Evolutionary conservation across 805 yeast species (phyloP).

Genomic region (Schwanniomyces pseudopolymorphus): DNA sequence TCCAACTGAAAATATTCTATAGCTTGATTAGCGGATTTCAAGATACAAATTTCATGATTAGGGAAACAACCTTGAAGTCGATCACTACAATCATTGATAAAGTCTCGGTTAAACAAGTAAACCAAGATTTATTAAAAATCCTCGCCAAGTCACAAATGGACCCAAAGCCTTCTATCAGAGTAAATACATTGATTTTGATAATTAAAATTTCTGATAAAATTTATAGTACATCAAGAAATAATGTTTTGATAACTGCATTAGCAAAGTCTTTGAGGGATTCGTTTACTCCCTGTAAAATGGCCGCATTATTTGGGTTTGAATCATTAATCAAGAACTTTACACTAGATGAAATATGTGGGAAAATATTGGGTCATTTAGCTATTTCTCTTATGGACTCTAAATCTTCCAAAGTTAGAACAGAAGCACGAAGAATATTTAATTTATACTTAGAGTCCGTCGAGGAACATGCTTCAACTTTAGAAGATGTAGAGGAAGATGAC

Average conservation of each 20-base stretch:
- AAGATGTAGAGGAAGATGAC: constrained; percentile 35
- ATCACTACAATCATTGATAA: constrained; percentile 59
- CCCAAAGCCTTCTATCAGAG: constrained; percentile 70
- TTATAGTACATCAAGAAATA: constrained; percentile 56
- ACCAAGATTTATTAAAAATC: constrained; percentile 77
- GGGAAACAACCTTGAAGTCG: constrained; percentile 77
- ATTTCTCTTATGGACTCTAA: constrained; percentile 74
- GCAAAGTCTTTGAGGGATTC: constrained; percentile 81
- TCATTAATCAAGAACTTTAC: constrained; percentile 63
- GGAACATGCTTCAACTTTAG: constrained; percentile 33
- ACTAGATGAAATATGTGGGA: constrained; percentile 74
- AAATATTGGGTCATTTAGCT: constrained; percentile 80
- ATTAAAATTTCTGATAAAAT: constrained; percentile 63
- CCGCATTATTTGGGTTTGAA: constrained; percentile 74
- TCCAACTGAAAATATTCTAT: constrained; percentile 68
- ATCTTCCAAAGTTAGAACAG: constrained; percentile 64
- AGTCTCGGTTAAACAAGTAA: constrained; percentile 75
- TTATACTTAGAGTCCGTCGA: constrained; percentile 47
- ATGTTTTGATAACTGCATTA: constrained; percentile 84
- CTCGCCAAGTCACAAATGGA: constrained; percentile 84
- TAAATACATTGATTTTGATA: constrained; percentile 70
- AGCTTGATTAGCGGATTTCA: constrained; percentile 76
- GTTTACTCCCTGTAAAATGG: constrained; percentile 68
- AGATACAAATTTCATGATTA: constrained; percentile 77
- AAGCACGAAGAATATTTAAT: constrained; percentile 70